Percentiles rank a stretch among this genome's conserved stretches.
Conservation (phyloP, 148 eudicot genomes). For the Chenopodium berlandieri region DNA sequence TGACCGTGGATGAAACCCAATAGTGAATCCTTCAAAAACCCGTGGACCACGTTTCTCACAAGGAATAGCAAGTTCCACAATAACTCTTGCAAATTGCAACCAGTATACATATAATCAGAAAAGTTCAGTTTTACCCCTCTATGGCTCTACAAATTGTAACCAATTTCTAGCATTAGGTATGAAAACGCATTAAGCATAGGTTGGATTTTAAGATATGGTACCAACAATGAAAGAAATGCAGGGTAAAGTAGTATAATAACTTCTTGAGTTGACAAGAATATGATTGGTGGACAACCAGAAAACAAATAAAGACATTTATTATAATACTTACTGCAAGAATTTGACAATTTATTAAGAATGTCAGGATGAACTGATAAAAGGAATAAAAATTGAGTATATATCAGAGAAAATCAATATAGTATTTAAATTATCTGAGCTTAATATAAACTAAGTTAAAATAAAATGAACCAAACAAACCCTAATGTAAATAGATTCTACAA, state of each 20-base stretch:
- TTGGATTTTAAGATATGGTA: too few species aligned
- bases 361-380: too few species aligned
- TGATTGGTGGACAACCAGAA: too few species aligned
- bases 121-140: neutral
- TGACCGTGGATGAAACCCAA: conserved; percentile 91
- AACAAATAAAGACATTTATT: too few species aligned
- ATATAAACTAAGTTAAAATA: conserved; percentile 48
- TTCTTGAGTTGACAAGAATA: too few species aligned
- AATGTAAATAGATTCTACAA: too few species aligned
- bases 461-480: too few species aligned
- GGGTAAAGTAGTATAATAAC: too few species aligned
- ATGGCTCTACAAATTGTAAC: neutral
- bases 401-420: too few species aligned
- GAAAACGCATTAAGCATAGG: neutral
- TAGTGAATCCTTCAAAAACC: conserved; percentile 87
- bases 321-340: neutral
- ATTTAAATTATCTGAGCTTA: conserved; percentile 61
- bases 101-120: conserved; percentile 17
- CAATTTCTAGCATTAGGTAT: neutral
- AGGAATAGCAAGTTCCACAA: conserved; percentile 89
- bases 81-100: conserved; percentile 43
- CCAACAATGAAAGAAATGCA: too few species aligned
- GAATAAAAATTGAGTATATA: too few species aligned
- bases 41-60: conserved; percentile 78
- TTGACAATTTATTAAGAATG: too few species aligned